Percentiles rank a stretch among this genome's conserved stretches.
Conservation (phyloP, 2,329 filamentous ascomycete genomes). For the Fusarium camptoceras region DNA sequence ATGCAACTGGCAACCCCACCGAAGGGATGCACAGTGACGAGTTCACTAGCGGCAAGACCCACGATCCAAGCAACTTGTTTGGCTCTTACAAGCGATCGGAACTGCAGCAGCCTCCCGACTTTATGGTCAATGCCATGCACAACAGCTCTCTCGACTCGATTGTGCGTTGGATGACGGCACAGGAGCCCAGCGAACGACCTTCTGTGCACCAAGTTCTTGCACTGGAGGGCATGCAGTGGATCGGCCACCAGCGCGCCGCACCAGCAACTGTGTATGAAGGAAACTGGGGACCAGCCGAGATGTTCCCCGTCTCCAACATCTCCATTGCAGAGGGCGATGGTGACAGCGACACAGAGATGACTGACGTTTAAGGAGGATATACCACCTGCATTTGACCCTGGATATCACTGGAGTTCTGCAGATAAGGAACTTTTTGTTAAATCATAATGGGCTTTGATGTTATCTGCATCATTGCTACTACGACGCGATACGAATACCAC, state of each 20-base stretch:
- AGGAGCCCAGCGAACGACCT: constrained; percentile 79
- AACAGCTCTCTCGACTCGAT: constrained; percentile 83
- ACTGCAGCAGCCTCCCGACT: constrained; percentile 75
- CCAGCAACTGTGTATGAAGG: constrained; percentile 97
- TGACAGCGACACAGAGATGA: constrained; percentile 69
- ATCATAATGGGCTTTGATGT: constrained; percentile 38
- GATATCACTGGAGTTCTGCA: constrained; percentile 46
- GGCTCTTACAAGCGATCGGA: constrained; percentile 63
- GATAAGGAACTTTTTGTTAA: constrained; percentile 38
- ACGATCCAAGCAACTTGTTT: constrained; percentile 54
- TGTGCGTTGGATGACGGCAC: constrained; percentile 88
- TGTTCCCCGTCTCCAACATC: constrained; percentile 55
- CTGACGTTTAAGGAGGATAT: constrained; percentile 60
- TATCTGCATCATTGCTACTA: constrained; percentile 39
- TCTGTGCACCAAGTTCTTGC: constrained; percentile 78
- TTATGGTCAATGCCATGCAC: constrained; percentile 85
- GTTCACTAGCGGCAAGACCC: constrained; percentile 48
- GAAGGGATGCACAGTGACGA: constrained; percentile 54
- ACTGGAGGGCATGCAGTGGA: constrained; percentile 82
- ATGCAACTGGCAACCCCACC: constrained; percentile 69
- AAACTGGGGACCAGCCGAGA: constrained; percentile 86
- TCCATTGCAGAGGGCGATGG: constrained; percentile 47
- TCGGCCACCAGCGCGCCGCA: constrained; percentile 78
- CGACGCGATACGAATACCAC: constrained; percentile 47
- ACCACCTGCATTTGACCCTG: constrained; percentile 49